Conservation (phyloP, 2,329 filamentous ascomycete species). For the Talaromyces sp. region DNA sequence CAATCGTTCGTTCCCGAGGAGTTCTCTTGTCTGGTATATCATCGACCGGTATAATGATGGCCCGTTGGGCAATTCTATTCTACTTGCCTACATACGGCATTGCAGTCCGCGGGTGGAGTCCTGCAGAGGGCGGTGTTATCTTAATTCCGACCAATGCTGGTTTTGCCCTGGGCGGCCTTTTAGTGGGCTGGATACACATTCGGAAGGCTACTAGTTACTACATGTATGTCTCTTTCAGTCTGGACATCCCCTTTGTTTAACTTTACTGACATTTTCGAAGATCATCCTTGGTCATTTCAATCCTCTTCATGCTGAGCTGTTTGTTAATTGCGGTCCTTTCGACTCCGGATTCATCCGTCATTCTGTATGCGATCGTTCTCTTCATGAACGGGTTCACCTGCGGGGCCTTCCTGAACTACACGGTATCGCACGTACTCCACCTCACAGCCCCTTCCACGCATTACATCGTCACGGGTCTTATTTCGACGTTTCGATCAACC, state of each 20-base stretch:
- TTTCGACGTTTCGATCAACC: conserved; percentile 65
- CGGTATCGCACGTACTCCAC: conserved; percentile 73
- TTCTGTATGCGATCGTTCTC: conserved; percentile 57
- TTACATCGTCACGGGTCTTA: conserved; percentile 70
- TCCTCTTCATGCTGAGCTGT: conserved; percentile 60
- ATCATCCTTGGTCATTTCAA: conserved; percentile 57
- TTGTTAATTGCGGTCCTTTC: conserved; percentile 56
- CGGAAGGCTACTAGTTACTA: conserved; percentile 71
- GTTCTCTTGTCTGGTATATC: conserved; percentile 69
- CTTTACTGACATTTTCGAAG: conserved; percentile 24
- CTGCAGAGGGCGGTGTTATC: conserved; percentile 68
- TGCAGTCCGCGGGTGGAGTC: conserved; percentile 66
- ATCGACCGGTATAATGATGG: conserved; percentile 74
- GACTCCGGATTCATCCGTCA: conserved; percentile 49
- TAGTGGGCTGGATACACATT: conserved; percentile 73
- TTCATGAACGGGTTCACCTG: conserved; percentile 69
- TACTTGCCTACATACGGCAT: conserved; percentile 77
- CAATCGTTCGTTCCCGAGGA: conserved; percentile 65
- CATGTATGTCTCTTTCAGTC: conserved; percentile 33
- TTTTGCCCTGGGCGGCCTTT: conserved; percentile 68
- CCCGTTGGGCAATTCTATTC: conserved; percentile 76
- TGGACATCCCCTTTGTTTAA: background rate
- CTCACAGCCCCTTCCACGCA: conserved; percentile 63
- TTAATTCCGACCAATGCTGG: conserved; percentile 78
- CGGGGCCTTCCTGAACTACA: conserved; percentile 74